These are phyloP conservation scores for Stellera chamaejasme DNA, from an alignment of 345 rosid species.

Conservation along the genomic window DNA sequence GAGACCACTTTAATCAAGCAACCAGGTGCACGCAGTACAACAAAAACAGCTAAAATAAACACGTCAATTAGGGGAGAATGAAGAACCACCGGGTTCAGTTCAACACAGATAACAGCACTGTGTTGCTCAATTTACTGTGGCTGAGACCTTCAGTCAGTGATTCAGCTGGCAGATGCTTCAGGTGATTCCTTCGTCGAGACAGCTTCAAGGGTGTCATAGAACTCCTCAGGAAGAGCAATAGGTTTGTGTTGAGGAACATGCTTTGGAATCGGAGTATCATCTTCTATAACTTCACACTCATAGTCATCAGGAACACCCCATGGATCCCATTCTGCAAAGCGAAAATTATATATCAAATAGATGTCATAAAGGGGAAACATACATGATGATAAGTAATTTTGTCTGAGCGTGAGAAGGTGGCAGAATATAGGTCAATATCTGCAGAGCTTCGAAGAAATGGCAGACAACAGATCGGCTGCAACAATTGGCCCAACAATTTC, in stretches of 20 bases:
- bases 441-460: not conserved
- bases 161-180: slow-evolving; percentile 35
- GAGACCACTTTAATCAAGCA: no score
- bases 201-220: slow-evolving; percentile 70
- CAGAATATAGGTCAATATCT: not conserved
- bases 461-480: not conserved
- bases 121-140: no score
- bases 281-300: slow-evolving; percentile 86
- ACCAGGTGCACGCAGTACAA: no score
- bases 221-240: slow-evolving; percentile 90
- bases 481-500: slow-evolving; percentile 1
- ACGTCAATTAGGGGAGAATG: no score
- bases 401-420: not conserved
- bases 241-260: slow-evolving; percentile 93
- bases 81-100: no score
- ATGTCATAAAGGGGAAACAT: not conserved
- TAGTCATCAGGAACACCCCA: slow-evolving; percentile 97
- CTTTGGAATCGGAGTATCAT: slow-evolving; percentile 85
- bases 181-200: slow-evolving; percentile 33
- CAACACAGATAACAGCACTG: no score
- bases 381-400: not conserved
- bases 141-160: slow-evolving; percentile 16
- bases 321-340: slow-evolving; percentile 83
- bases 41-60: no score
- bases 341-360: not conserved